phyloP scores from a whole-genome alignment of 345 rosid species.

The Eucalyptus globulus region DNA sequence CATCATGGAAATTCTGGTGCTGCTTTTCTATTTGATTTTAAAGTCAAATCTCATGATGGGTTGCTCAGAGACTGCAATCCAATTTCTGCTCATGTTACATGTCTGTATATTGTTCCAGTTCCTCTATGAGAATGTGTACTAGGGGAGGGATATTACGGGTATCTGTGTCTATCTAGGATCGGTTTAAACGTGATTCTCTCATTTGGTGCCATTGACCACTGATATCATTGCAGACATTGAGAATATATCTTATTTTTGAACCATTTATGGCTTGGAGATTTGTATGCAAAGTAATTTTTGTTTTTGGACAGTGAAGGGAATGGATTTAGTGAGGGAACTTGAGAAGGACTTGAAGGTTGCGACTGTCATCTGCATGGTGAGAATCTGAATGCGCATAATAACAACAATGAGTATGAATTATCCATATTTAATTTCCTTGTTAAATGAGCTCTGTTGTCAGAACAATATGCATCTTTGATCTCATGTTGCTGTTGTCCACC shows the following conservation, averaged over 20 bases:
- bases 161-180: background rate
- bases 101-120: background rate
- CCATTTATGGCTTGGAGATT: background rate
- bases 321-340: constrained; percentile 95
- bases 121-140: background rate
- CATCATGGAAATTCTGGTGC: background rate
- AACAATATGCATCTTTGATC: background rate
- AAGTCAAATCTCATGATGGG: background rate
- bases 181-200: background rate
- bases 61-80: background rate
- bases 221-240: background rate
- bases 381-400: background rate
- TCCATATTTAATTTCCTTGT: background rate
- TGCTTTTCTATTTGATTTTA: background rate
- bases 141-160: background rate
- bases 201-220: background rate
- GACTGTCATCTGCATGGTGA: constrained; percentile 89
- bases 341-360: constrained; percentile 98
- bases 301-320: constrained; percentile 98
- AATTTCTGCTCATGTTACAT: background rate
- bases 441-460: background rate
- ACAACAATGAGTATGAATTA: background rate
- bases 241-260: background rate
- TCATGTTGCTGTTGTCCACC: background rate
- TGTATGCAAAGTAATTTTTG: background rate